phyloP scores from a whole-genome alignment of 495 filamentous ascomycete species.

The Monascus purpureus region DNA sequence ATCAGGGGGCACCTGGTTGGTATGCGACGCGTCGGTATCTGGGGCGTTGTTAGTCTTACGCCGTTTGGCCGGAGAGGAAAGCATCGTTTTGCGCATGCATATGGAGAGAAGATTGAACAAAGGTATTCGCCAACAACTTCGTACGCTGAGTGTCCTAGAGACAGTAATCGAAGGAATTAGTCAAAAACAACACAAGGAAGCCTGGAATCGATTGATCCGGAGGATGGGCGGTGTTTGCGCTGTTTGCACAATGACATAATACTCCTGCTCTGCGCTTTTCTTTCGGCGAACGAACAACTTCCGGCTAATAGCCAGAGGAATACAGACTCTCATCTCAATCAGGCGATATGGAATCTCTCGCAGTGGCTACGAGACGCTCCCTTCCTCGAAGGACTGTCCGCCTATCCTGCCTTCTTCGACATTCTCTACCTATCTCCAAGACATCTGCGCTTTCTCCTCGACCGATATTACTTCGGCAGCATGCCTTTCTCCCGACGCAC shows the following conservation, averaged over 20 bases:
- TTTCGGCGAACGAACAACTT: too few relatives aligned
- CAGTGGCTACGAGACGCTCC: constrained; percentile 8
- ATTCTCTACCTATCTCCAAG: too few relatives aligned
- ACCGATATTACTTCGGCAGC: constrained; percentile 2
- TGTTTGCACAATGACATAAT: constrained; percentile 6
- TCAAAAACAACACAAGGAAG: too few relatives aligned
- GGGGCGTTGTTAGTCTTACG: constrained; percentile 43
- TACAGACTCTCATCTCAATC: constrained; percentile 1
- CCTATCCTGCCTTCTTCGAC: background rate
- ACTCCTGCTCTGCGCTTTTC: background rate
- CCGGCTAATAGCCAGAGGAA: too few relatives aligned
- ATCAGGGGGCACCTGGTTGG: constrained; percentile 14
- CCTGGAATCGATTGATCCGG: too few relatives aligned
- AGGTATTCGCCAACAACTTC: too few relatives aligned
- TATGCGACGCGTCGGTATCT: constrained; percentile 15
- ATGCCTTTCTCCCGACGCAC: constrained; percentile 9
- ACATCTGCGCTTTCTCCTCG: constrained; percentile 1
- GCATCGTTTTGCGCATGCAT: constrained; percentile 8
- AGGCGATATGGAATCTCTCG: constrained; percentile 19
- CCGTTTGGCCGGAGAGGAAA: constrained; percentile 45
- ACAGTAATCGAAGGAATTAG: too few relatives aligned
- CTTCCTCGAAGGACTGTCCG: constrained; percentile 4
- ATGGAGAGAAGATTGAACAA: too few relatives aligned
- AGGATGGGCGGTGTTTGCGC: too few relatives aligned
- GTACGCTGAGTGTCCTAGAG: too few relatives aligned